Evolutionary conservation across 352 stramenopile genomes (phyloP), one percentile per base, ranked within the genome.

Genomic region (Phytophthora gonapodyides): DNA sequence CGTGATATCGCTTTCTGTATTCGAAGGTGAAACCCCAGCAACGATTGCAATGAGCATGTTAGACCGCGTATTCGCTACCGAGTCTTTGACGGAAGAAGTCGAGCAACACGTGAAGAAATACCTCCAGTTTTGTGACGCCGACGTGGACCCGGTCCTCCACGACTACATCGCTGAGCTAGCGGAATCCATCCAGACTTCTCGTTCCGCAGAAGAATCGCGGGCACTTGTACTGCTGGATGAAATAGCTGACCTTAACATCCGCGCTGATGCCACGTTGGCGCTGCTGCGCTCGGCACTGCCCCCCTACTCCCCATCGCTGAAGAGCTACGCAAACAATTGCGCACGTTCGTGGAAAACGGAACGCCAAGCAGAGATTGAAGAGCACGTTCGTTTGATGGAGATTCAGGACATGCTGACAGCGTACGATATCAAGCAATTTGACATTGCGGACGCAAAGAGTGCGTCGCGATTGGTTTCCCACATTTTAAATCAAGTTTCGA

Each of bases 1-100:
- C 51, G 73, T 75, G 30, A 84, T 90, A 37, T 87, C 83, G 1
- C 57, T 90, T 2, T 53, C 62, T 21, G 50, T 86, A 8, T 89
- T 90, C 19, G 42, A 69, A 38, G 68, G 79, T 34, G 82, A 92
- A 65, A 88, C 79, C 0, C 75, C 83, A 2, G 57, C 68, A 21
- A 81, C 77, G 16, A 92, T 92, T 42, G 83, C 81, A 5, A 87
- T 89, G 83, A 86, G 79, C 42, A 89, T 92, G 75, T 59, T 92
- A 11, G 81, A 87, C 57, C 83, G 83, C 15, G 67, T 72, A 5
- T 47, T 59, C 7, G 73, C 78, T 1, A 51, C 76, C 2, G 72
- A 76, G 3, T 61, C 49, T 21, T 56, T 89, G 12, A 45, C 38
- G 30, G 41, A 50, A 3, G 77, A 79, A 50, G 71, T 90, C 16